A percentile compares a stretch with the other conserved stretches of the same genome.
phyloP scores from a whole-genome alignment of 257 asterid species.

The Anisodus acutangulus region DNA sequence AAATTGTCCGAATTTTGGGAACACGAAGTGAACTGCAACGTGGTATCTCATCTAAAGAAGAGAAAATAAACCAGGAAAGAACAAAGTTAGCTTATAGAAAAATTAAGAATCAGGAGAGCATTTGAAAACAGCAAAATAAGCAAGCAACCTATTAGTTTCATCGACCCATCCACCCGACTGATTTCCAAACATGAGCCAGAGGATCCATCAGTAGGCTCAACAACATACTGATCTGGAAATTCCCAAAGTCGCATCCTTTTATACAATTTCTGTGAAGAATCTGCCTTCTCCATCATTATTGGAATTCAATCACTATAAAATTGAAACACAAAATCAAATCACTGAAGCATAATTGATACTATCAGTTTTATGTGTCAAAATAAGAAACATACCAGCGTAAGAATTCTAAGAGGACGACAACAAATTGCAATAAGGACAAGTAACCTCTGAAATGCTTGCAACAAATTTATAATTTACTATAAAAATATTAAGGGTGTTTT shows the following conservation, averaged over 20 bases:
- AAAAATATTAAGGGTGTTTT: no score
- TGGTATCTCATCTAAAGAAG: conserved; percentile 66
- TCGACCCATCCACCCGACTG: conserved; percentile 70
- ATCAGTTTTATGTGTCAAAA: conserved; percentile 20
- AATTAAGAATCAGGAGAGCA: background rate
- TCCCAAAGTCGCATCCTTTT: conserved; percentile 90
- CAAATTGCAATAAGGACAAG: background rate
- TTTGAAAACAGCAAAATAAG: conserved; percentile 12
- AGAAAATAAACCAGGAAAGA: conserved; percentile 24
- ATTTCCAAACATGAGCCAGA: conserved; percentile 65
- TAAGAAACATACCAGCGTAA: background rate
- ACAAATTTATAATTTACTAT: no score
- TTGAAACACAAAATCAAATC: background rate
- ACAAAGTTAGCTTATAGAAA: conserved; percentile 23
- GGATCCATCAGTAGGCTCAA: conserved; percentile 91
- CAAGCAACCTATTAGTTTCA: conserved; percentile 57
- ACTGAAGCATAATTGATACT: conserved; percentile 8
- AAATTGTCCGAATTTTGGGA: conserved; percentile 71
- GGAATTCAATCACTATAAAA: conserved; percentile 33
- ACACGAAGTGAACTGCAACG: conserved; percentile 60
- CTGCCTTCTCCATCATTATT: conserved; percentile 83
- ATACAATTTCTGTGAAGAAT: conserved; percentile 66
- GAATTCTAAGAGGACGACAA: background rate
- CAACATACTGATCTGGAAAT: conserved; percentile 74
- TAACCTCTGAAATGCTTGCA: no score